These are phyloP conservation scores for Chamaecrista fasciculata DNA, from an alignment of 306 rosid genomes.

Conservation along the genomic window DNA sequence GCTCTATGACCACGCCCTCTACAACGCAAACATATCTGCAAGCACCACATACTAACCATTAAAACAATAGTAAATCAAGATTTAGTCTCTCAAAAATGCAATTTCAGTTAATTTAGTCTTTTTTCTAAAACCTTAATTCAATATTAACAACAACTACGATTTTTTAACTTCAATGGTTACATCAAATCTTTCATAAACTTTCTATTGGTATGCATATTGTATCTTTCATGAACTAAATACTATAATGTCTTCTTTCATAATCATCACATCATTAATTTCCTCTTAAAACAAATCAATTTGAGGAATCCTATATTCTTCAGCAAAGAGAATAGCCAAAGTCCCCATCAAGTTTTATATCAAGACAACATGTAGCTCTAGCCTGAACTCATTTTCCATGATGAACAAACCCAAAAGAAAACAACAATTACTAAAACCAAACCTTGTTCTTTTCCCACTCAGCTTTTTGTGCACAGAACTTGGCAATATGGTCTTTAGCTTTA, in stretches of 20 bases:
- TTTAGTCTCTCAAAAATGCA: too few species aligned
- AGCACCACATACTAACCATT: not conserved
- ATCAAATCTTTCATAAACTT: too few species aligned
- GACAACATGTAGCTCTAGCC: not conserved
- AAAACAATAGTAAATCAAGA: too few species aligned
- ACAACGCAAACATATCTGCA: conserved; percentile 87
- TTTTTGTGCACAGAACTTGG: conserved; percentile 69
- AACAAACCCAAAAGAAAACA: not conserved
- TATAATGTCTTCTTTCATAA: too few species aligned
- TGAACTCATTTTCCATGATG: not conserved
- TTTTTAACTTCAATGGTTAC: too few species aligned
- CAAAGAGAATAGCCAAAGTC: not conserved
- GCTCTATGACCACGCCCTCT: conserved; percentile 82
- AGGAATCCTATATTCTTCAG: not conserved
- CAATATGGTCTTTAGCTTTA: conserved; percentile 66
- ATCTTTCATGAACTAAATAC: too few species aligned
- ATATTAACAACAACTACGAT: too few species aligned
- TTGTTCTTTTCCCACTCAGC: conserved; percentile 79
- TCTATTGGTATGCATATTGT: too few species aligned
- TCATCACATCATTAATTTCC: too few species aligned
- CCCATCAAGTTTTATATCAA: not conserved
- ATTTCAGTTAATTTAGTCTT: too few species aligned
- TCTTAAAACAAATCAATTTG: not conserved
- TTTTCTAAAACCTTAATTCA: too few species aligned
- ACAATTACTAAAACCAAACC: not conserved